Base-by-base conservation (phyloP, 805 yeast genomes). In the Sugiyamaella boreocaroliniensis region DNA sequence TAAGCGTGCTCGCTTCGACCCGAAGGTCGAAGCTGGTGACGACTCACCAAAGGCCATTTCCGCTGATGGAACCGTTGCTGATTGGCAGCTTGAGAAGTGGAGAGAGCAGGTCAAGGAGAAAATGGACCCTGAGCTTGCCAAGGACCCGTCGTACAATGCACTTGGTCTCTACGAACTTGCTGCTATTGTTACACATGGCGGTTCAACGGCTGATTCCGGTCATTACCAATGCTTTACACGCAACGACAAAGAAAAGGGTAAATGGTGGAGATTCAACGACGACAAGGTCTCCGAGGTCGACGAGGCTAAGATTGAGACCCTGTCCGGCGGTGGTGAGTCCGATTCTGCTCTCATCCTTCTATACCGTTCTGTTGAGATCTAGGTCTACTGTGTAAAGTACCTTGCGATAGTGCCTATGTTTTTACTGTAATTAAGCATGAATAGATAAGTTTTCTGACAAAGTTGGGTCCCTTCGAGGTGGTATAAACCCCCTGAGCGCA, bases 321-420 rank as follows among this genome's bases (percentile, higher is more conserved):
- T 93, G 59, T 86, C 97, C 4, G 99, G 99, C 44, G 99, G 99
- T 53, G 97, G 98, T 53, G 99, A 95, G 72, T 54, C 96, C 61
- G 99, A 93, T 69, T 83, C 93, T 63, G 99, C 99, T 1, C 78
- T 93, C 68, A 83, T 93, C 52, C 76, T 92, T 60, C 71, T 93
- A 51, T 93, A 93, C 74, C 85, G 84, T 66, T 95, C 89, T 6
- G 79, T 85, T 58, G 46, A 53, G 12, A 12, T 53, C 29, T 49
- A 45, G 40, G 7, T 12, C n/a, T 14, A 32, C 12, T 22, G 3
- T 22, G 26, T 22, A 22, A 22, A 22, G 6, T 22, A 22, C 6
- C 26, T 22, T 22, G 26, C 26, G 6, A 22, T 22, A 6, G 26
- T 22, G 26, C 6, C 26, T 22, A n/a, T n/a, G n/a, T 22, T 22